These are phyloP conservation scores for Wallemia mellicola DNA, from an alignment of 1,284 basidiomycete species.

Conservation along the genomic window DNA sequence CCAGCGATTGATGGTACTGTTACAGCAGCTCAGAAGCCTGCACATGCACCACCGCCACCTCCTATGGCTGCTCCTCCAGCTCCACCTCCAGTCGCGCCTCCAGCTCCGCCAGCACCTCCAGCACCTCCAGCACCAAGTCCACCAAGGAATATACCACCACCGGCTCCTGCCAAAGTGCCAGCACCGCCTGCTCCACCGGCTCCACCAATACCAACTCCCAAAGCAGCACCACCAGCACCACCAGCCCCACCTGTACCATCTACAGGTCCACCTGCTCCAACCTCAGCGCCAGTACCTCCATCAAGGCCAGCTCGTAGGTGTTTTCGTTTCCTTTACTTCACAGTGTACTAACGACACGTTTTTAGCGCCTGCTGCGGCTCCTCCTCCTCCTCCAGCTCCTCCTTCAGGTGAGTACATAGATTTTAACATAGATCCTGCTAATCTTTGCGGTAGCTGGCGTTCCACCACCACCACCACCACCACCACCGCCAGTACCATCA, in stretches of 20 bases:
- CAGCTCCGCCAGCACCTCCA: conserved; percentile 13
- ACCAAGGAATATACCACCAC: conserved; percentile 12
- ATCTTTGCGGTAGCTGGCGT: not conserved
- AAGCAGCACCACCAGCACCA: conserved; percentile 5
- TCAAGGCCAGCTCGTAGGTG: conserved; percentile 6
- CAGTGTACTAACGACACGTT: conserved; percentile 3
- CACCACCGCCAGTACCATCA: not conserved
- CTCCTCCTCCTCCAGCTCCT: conserved; percentile 14
- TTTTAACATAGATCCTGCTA: not conserved
- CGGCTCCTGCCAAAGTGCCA: conserved; percentile 13
- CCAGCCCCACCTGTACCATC: conserved; percentile 4
- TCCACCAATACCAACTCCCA: conserved; percentile 5
- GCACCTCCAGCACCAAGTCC: conserved; percentile 16
- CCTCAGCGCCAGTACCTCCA: conserved; percentile 7
- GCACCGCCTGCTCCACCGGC: conserved; percentile 13
- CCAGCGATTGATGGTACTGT: conserved; percentile 8
- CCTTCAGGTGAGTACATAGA: not conserved
- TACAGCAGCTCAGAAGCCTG: conserved; percentile 5
- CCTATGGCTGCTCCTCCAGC: conserved; percentile 17
- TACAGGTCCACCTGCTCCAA: conserved; percentile 6
- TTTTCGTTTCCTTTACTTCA: conserved; percentile 3
- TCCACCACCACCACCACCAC: not conserved
- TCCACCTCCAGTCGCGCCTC: conserved; percentile 16
- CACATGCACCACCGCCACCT: conserved; percentile 14
- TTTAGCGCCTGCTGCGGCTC: conserved; percentile 2